Evolutionary conservation across 768 basidiomycete species (phyloP), one percentile per base, ranked within the genome.

Genomic region (Mycena albidolilacea): DNA sequence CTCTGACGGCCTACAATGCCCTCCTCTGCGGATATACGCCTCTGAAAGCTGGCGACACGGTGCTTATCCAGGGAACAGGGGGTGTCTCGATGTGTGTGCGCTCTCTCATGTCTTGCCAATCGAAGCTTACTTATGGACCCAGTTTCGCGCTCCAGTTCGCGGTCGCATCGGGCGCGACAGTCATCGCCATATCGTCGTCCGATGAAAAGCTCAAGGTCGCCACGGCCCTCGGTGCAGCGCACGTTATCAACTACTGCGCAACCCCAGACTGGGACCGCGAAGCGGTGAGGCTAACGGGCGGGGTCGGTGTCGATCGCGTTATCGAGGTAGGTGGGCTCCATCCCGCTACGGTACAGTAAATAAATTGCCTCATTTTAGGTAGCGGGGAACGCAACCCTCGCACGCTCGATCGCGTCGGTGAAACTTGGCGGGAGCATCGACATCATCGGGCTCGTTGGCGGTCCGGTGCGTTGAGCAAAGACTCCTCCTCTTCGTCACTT

Each of bases 171-270:
- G 88, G 88, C 21, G 88, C 87, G 5, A 83, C 79, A 3, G 86
- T 89, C 68, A 87, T 91, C 77, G 79, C 83, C 50, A 89, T 87
- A 0, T 89, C 88, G 1, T 89, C 87, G 0, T 87, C 87, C 1
- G 86, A 87, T 72, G 78, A 80, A 62, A 91, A 90, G 72, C 82
- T 88, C 44, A 75, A 82, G 64, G 58, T 81, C 17, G 87, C 82
- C 38, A 82, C 80, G 67, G 30, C 30, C 30, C 30, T 30, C 30
- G 30, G 30, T 30, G 30, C 30, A 3, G 30, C 30, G 3, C 30
- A 87, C 62, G 71, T 86, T 23, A 87, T 91, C 80, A 89, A 90
- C 80, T 91, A 90, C 77, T 85, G 81, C 64, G 84, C 80, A 71
- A 81, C 79, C 7, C 84, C 85, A 2, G 77, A 87, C 44, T 90